These are phyloP conservation scores for Fusarium duplospermum DNA, from an alignment of 2,329 filamentous ascomycete genomes.

Conservation along the genomic window DNA sequence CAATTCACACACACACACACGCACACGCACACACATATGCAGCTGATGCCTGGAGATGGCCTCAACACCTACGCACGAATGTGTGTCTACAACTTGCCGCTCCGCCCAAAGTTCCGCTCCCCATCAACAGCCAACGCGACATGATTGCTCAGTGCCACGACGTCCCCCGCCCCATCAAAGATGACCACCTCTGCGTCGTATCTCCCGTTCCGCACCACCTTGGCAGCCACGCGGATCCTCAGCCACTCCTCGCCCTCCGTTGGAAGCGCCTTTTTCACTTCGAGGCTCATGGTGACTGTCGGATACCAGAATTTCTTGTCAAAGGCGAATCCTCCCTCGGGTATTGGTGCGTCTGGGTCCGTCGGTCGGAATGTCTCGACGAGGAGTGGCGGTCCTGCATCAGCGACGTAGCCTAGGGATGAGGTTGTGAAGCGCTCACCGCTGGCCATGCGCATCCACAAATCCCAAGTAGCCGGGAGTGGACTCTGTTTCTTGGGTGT, in stretches of 20 bases:
- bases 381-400: constrained; percentile 74
- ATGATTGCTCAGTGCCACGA: constrained; percentile 49
- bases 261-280: constrained; percentile 80
- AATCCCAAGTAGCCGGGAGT: constrained; percentile 35
- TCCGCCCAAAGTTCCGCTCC: constrained; percentile 37
- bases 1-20: neutral
- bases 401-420: constrained; percentile 72
- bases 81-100: constrained; percentile 52
- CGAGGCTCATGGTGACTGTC: constrained; percentile 79
- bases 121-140: constrained; percentile 46
- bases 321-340: constrained; percentile 34
- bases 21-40: neutral
- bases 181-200: constrained; percentile 80
- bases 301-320: constrained; percentile 75
- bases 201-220: constrained; percentile 75
- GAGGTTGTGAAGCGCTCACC: constrained; percentile 72
- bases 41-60: neutral
- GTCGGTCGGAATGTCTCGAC: constrained; percentile 63
- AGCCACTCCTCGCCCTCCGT: constrained; percentile 78
- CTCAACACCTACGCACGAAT: neutral
- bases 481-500: constrained; percentile 30
- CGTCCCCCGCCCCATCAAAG: constrained; percentile 58
- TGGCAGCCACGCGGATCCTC: constrained; percentile 72
- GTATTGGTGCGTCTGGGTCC: constrained; percentile 30
- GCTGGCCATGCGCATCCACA: constrained; percentile 72